phyloP scores from a whole-genome alignment of 345 rosid species.

The Conringia planisiliqua region DNA sequence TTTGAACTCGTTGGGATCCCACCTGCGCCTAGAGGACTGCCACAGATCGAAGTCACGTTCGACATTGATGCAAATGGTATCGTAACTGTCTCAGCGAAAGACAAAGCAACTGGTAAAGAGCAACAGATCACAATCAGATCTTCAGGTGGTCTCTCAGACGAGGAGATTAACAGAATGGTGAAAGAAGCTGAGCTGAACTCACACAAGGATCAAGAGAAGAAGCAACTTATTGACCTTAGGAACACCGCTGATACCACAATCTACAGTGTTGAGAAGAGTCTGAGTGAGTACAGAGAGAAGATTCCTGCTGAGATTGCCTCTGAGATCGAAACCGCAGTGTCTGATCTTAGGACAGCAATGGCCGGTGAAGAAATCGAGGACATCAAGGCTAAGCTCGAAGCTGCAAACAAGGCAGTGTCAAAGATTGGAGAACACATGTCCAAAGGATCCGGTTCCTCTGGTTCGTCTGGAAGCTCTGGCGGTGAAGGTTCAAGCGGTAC shows the following conservation, averaged over 20 bases:
- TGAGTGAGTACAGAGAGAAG: conserved; percentile 50
- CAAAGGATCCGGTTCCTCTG: conserved; percentile 32
- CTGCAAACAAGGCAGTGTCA: conserved; percentile 55
- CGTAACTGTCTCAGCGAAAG: conserved; percentile 46
- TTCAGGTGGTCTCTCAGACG: conserved; percentile 46
- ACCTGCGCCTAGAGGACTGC: conserved; percentile 45
- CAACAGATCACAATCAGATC: conserved; percentile 49
- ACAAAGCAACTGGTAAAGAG: conserved; percentile 42
- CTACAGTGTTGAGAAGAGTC: conserved; percentile 49
- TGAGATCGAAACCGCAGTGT: conserved; percentile 44
- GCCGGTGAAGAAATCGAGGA: conserved; percentile 42
- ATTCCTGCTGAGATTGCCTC: conserved; percentile 41
- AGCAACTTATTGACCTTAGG: conserved; percentile 41
- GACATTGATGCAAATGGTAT: conserved; percentile 54
- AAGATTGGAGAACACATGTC: conserved; percentile 58
- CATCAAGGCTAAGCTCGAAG: conserved; percentile 52
- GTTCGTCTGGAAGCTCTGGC: conserved; percentile 31
- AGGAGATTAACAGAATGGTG: conserved; percentile 50
- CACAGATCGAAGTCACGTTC: conserved; percentile 47
- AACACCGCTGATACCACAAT: conserved; percentile 44
- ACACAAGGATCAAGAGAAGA: conserved; percentile 46
- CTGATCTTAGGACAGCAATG: conserved; percentile 45
- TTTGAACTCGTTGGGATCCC: conserved; percentile 49
- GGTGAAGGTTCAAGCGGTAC: conserved; percentile 32
- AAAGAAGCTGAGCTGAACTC: conserved; percentile 48